A percentile compares a stretch with the other conserved stretches of the same genome.
These are phyloP conservation scores for Ascochyta pisi DNA, from an alignment of 2,329 filamentous ascomycete genomes.

Conservation along the genomic window DNA sequence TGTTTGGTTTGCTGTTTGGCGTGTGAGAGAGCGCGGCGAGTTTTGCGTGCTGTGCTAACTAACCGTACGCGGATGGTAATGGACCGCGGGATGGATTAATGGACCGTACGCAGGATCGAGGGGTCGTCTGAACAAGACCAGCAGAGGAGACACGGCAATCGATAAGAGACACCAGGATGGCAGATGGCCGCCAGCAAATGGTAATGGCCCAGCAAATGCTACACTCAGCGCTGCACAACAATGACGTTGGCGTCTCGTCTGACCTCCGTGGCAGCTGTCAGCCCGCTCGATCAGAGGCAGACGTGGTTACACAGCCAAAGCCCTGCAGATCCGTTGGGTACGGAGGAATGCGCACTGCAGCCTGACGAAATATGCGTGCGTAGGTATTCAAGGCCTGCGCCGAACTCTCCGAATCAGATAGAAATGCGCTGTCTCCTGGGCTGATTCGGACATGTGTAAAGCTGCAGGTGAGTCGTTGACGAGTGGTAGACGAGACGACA, in stretches of 20 bases:
- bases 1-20: background rate
- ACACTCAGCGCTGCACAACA: conserved; percentile 9
- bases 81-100: too few relatives aligned
- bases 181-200: conserved; percentile 6
- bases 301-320: conserved; percentile 7
- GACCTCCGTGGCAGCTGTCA: conserved; percentile 17
- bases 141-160: conserved; percentile 1
- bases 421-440: conserved; percentile 35
- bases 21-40: background rate
- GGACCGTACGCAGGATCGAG: too few relatives aligned
- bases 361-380: background rate
- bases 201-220: conserved; percentile 2
- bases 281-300: conserved; percentile 1
- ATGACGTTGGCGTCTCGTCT: conserved; percentile 15
- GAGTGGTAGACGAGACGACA: background rate
- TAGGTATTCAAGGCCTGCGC: conserved; percentile 33
- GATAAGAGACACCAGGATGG: conserved; percentile 23
- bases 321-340: conserved; percentile 4
- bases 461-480: conserved; percentile 1
- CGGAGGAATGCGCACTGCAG: conserved; percentile 3
- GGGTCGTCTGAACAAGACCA: background rate
- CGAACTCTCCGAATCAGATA: conserved; percentile 46
- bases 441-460: conserved; percentile 41
- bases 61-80: too few relatives aligned
- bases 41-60: background rate